Base-by-base conservation (phyloP, 2,329 filamentous ascomycete species). In the Exophiala phaeomuriformis region DNA sequence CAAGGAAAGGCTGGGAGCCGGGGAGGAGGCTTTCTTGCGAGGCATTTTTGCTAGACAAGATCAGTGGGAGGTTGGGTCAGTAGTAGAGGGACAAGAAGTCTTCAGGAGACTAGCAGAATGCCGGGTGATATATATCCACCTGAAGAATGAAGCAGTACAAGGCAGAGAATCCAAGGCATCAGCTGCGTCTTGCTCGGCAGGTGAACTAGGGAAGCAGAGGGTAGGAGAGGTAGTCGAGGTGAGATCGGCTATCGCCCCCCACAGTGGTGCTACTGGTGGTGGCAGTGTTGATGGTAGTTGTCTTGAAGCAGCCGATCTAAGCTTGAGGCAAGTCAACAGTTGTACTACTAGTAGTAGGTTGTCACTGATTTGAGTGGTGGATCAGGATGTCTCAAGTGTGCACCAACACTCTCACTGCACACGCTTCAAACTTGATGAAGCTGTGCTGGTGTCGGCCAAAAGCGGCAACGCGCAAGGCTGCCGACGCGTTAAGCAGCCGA, bases 381-480 rank as follows among this genome's bases (percentile, higher is more conserved):
- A 19, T 19, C 19, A 19, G 19, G 19, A 19, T 19, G 19, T 19
- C 19, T 19, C 19, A 19, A 19, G 19, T 19, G 19, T 19, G 19
- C 19, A 19, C 19, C 19, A 19, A 19, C 19, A 19, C 19, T 19
- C 19, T 19, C 19, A 19, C 19, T 19, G 19, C 19, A 19, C 19
- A 19, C 19, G 19, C 19, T 19, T 19, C 19, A 19, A 19, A 19
- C 19, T 19, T 19, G 19, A 19, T 19, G 19, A 39, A 30, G 19
- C 7, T 48, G 31, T 32, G 39, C 6, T 10, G 6, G 6, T 10
- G 39, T 30, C 27, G n/a, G 9, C 33, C 33, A 10, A 52, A 52
- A 47, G 12, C 9, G 41, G 40, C 35, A 53, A 53, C 35, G 51
- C 40, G 40, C 47, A 49, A 55, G 52, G 52, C 47, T 31, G 35